Conservation (phyloP, 257 asterid genomes). For the Plantago ovata region DNA sequence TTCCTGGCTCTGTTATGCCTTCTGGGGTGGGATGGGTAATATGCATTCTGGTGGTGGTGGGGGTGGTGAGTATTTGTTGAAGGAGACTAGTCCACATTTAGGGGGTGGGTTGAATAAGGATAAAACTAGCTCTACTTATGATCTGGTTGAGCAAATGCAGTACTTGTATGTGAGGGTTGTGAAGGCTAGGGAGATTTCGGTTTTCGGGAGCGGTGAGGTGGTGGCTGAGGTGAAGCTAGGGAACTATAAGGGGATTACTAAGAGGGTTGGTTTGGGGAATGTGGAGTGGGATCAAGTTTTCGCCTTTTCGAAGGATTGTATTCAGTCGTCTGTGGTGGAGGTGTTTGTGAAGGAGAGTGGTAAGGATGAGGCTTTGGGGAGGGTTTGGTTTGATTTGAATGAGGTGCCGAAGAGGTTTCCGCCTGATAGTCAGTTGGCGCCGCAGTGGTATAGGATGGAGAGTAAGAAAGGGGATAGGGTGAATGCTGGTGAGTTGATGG, state of each 20-base stretch:
- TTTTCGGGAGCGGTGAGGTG: slow-evolving; percentile 53
- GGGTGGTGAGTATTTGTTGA: slow-evolving; percentile 51
- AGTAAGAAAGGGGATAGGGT: slow-evolving; percentile 70
- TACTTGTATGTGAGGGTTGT: slow-evolving; percentile 66
- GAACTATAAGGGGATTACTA: slow-evolving; percentile 66
- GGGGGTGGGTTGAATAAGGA: slow-evolving; percentile 72
- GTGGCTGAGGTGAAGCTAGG: slow-evolving; percentile 85
- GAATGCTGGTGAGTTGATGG: slow-evolving; percentile 69
- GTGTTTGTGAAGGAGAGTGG: slow-evolving; percentile 56
- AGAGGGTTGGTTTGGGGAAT: slow-evolving; percentile 40
- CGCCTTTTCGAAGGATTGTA: slow-evolving; percentile 77
- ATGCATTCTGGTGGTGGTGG: slow-evolving; percentile 32
- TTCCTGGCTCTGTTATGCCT: slow-evolving; percentile 45
- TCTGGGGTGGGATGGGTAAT: slow-evolving; percentile 25
- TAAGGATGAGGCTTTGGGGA: slow-evolving; percentile 73
- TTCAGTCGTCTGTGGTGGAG: slow-evolving; percentile 76
- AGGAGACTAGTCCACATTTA: slow-evolving; percentile 77
- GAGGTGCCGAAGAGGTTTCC: slow-evolving; percentile 81
- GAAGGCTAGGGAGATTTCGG: slow-evolving; percentile 51
- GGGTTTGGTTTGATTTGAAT: slow-evolving; percentile 75
- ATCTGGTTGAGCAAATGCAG: slow-evolving; percentile 87
- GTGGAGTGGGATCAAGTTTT: slow-evolving; percentile 80
- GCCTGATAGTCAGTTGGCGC: slow-evolving; percentile 80
- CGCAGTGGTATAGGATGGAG: slow-evolving; percentile 86
- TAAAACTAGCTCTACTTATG: slow-evolving; percentile 70